Evolutionary conservation across 768 basidiomycete species (phyloP).

Genomic region (Tricholoma bakamatsutake): DNA sequence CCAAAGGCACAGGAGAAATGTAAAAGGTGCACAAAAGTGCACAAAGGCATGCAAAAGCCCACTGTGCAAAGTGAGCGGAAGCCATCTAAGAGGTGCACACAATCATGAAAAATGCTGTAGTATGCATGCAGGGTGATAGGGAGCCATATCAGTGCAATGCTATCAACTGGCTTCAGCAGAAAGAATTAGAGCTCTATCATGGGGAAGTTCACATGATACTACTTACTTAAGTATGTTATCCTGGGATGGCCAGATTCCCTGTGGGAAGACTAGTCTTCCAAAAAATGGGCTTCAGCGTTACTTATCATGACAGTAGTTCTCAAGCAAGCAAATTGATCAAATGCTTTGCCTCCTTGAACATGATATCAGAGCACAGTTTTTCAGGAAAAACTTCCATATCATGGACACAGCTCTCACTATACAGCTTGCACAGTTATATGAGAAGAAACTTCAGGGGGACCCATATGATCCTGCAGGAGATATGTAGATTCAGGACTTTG

Average conservation of each 20-base stretch:
- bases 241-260: not conserved
- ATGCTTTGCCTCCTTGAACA: slow-evolving; percentile 6
- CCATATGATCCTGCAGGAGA: too few species aligned
- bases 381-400: not conserved
- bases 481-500: too few species aligned
- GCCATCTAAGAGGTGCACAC: too few species aligned
- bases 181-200: not conserved
- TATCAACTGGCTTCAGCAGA: slow-evolving; percentile 1
- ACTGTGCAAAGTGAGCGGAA: too few species aligned
- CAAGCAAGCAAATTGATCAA: slow-evolving; percentile 10
- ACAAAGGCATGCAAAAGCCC: too few species aligned
- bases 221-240: not conserved
- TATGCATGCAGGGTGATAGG: too few species aligned
- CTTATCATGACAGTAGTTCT: slow-evolving; percentile 11
- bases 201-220: not conserved
- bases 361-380: not conserved
- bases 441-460: too few species aligned
- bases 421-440: too few species aligned
- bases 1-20: too few species aligned
- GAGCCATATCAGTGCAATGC: too few species aligned
- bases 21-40: too few species aligned
- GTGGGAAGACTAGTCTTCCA: not conserved
- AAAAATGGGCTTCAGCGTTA: slow-evolving; percentile 3
- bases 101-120: too few species aligned
- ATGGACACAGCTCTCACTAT: slow-evolving; percentile 6